A percentile compares a stretch with the other conserved stretches of the same genome.
phyloP scores from a whole-genome alignment of 2,329 filamentous ascomycete genomes.

The Ceratocystis ficicola region DNA sequence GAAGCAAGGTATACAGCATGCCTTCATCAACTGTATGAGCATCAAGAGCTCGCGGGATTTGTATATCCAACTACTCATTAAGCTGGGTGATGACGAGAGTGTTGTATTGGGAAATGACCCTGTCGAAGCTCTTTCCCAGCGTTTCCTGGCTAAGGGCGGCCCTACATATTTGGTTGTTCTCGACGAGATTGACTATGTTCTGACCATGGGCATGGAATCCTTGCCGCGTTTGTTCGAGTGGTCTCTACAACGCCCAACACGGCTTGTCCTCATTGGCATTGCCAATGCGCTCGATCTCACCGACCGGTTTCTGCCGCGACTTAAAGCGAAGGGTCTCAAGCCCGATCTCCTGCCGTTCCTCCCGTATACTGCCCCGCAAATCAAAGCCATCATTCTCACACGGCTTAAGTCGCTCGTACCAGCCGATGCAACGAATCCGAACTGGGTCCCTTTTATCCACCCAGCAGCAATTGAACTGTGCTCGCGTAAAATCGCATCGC shows the following conservation, averaged over 20 bases:
- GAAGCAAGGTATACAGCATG: constrained; percentile 48
- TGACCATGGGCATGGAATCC: constrained; percentile 77
- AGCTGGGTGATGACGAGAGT: constrained; percentile 43
- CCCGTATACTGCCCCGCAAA: constrained; percentile 78
- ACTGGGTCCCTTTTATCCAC: constrained; percentile 76
- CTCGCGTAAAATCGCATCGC: constrained; percentile 84
- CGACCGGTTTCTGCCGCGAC: constrained; percentile 81
- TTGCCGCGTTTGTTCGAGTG: constrained; percentile 94
- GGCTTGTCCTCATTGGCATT: constrained; percentile 76
- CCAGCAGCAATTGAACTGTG: constrained; percentile 89
- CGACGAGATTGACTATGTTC: constrained; percentile 89
- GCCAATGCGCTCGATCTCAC: constrained; percentile 94
- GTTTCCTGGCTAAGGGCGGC: constrained; percentile 19
- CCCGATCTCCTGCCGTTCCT: constrained; percentile 82
- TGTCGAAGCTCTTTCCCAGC: constrained; percentile 14
- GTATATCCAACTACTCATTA: constrained; percentile 64
- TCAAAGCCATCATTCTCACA: constrained; percentile 73
- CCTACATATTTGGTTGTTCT: constrained; percentile 70
- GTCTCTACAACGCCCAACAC: constrained; percentile 72
- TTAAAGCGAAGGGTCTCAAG: constrained; percentile 86
- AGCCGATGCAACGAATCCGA: constrained; percentile 38
- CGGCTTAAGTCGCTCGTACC: constrained; percentile 67
- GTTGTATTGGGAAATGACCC: constrained; percentile 33
- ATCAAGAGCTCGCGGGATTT: constrained; percentile 80
- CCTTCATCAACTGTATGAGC: constrained; percentile 94